Percentiles rank a stretch among this genome's conserved stretches.
phyloP scores from a whole-genome alignment of 495 filamentous ascomycete genomes.

The Aspergillus coremiiformis region DNA sequence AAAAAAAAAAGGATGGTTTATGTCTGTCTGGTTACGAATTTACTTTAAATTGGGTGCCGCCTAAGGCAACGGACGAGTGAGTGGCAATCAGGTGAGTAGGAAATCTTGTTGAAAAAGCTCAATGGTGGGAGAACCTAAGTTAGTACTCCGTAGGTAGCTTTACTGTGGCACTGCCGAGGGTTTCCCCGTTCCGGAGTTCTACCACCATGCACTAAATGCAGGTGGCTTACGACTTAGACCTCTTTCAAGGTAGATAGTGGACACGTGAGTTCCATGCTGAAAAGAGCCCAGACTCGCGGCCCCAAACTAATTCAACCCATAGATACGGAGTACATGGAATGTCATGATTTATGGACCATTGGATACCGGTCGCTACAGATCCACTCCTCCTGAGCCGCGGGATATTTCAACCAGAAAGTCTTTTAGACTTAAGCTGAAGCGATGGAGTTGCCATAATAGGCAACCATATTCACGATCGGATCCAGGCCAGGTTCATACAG shows the following conservation, averaged over 20 bases:
- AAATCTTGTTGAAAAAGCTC: too few species aligned
- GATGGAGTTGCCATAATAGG: background rate
- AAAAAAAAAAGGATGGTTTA: background rate
- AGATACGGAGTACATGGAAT: background rate
- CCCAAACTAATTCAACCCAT: background rate
- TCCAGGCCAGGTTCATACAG: too few species aligned
- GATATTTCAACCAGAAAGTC: background rate
- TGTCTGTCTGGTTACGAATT: background rate
- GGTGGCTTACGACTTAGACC: background rate
- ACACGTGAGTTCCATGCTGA: background rate
- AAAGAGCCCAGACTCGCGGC: background rate
- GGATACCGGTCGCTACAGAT: background rate
- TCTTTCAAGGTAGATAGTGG: background rate
- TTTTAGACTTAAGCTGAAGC: background rate
- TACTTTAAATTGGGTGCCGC: background rate
- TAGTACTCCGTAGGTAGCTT: too few species aligned
- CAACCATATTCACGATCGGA: background rate
- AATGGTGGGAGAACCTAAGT: too few species aligned
- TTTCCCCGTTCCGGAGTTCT: too few species aligned
- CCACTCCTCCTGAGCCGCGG: background rate
- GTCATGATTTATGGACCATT: too few species aligned
- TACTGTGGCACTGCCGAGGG: too few species aligned
- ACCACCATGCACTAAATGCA: too few species aligned
- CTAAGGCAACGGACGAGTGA: conserved; percentile 2
- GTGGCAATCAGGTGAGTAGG: background rate